Percentiles rank a stretch among this genome's conserved stretches.
These are phyloP conservation scores for Epichloe festucae DNA, from an alignment of 2,329 filamentous ascomycete genomes.

Conservation along the genomic window DNA sequence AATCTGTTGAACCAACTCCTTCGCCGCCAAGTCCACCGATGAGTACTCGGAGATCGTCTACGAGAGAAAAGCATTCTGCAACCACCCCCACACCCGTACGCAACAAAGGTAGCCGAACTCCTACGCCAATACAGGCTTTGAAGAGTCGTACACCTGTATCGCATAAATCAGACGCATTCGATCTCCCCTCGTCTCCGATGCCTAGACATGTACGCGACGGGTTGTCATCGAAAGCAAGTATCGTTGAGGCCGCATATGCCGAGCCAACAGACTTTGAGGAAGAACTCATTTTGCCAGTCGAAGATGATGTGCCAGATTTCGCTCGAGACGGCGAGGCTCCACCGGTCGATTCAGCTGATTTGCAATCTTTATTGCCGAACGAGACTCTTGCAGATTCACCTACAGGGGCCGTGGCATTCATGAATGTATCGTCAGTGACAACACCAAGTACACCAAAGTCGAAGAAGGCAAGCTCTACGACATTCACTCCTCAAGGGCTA, in stretches of 20 bases:
- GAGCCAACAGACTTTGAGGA: background rate
- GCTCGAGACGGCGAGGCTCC: background rate
- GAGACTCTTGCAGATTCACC: background rate
- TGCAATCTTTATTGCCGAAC: background rate
- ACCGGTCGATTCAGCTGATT: background rate
- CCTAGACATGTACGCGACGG: background rate
- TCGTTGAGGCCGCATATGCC: background rate
- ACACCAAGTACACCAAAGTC: background rate
- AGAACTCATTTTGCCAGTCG: background rate
- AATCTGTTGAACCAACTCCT: background rate
- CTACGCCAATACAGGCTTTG: background rate
- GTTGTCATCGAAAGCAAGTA: background rate
- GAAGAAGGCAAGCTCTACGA: background rate
- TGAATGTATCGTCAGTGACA: background rate
- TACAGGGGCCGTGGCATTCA: background rate
- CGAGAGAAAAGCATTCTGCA: background rate
- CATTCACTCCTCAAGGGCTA: background rate
- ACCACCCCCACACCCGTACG: background rate
- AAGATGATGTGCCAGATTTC: background rate
- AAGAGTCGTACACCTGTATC: background rate
- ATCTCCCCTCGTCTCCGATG: constrained; percentile 6
- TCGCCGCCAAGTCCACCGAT: constrained; percentile 3
- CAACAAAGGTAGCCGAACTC: background rate
- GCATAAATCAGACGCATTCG: constrained; percentile 1
- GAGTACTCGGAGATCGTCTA: background rate